Base-by-base conservation (phyloP, 2,329 filamentous ascomycete genomes). In the Biscogniauxia sp. region DNA sequence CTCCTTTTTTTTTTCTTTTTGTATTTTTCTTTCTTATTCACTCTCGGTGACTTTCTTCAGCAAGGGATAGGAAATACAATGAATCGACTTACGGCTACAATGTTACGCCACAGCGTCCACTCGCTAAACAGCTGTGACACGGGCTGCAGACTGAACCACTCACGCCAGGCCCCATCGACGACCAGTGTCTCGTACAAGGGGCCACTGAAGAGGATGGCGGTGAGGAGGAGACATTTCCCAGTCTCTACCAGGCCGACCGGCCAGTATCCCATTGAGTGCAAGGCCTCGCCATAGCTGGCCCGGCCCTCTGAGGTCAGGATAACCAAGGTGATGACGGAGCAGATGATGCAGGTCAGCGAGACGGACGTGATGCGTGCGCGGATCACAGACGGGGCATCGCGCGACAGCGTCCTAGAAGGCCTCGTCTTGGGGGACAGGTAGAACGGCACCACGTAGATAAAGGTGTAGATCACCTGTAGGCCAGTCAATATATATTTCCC, bases 381-480 rank as follows among this genome's bases (percentile, higher is more conserved):
- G 77, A 99, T 98, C 55, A 96, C 92, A 11, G 90, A 89, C 9
- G 93, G 92, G 26, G 92, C 89, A 84, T 98, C 93, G 72, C 95
- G 88, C 62, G 91, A 91, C 26, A 96, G 84, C 58, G 83, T 86
- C 25, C 86, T 84, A 7, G 92, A 95, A 6, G 93, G 93, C 56
- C 93, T 87, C 5, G 94, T 96, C 20, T 86, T 83, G 3, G 86
- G 76, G 20, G 89, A 95, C 64, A 94, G 81, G 80, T 99, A 97
- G 76, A 98, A 92, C 23, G 95, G 94, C 3, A 91, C 79, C 69
- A 99, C 91, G 78, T 98, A 99, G 78, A 92, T 78, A 68, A 93
- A 75, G n/a, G 92, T 96, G 77, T 96, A 96, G 63, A 88, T 76
- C 64, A 93, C 78, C 91, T 91, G 61, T 89, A 89, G 60, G 56